Evolutionary conservation across 768 basidiomycete species (phyloP), one percentile per base, ranked within the genome.

Genomic region (Fomitopsis serialis): DNA sequence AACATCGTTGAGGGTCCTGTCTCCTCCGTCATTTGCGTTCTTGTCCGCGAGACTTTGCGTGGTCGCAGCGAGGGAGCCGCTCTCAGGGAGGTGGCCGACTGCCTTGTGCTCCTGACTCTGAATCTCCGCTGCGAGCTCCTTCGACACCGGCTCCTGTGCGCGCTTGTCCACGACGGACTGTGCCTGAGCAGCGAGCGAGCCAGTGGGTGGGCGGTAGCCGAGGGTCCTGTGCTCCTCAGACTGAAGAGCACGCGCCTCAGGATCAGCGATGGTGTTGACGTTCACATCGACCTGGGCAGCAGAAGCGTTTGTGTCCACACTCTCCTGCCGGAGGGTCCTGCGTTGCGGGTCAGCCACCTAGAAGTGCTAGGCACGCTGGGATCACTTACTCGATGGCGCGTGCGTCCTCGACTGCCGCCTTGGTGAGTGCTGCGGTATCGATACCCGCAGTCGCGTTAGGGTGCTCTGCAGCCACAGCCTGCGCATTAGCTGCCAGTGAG

Each of bases 401-500:
- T 24, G 65, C 63, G 45, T 66, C 65, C 27, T 57, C 55, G 2
- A 62, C 47, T 3, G 66, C 66, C 4, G 64, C 66, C 36, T 61
- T 55, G 2, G 56, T 53, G 17, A 65, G 51, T 11, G 43, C 51
- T 5, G 52, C 55, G 11, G 56, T 24, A 15, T 60, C 63, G 10
- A 59, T 19, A 9, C 60, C 55, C 1, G 52, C 54, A 42, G 42
- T 53, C 6, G 58, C 55, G 24, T 56, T 47, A 3, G 63, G 68
- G 52, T 70, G 69, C 48, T 66, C 68, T 1, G 70, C 63, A 7
- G 71, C 69, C 12, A 63, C 67, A 9, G 65, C 52, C 52, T 72
- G 70, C 2, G 70, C 70, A 21, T 66, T 54, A 4, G 70, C 66
- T 4, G 70, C 71, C 27, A 71, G 64, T 22, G 69, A 70, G 32